Base-by-base conservation (phyloP, 108 stramenopile species). In the Conticribra guillardii region DNA sequence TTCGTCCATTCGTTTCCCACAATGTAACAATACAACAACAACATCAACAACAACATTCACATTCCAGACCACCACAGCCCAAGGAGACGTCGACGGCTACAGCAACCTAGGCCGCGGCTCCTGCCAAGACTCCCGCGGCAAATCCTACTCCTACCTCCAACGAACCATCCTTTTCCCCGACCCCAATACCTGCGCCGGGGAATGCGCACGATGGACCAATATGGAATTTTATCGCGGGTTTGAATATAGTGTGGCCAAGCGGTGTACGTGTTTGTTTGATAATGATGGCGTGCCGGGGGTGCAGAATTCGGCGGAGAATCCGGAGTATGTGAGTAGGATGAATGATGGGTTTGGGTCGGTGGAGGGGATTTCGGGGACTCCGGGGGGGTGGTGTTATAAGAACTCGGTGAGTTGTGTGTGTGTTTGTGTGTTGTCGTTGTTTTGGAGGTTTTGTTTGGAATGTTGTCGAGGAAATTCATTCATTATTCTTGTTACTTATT, bases 241-340 rank as follows among this genome's bases (percentile, higher is more conserved):
- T 57, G 75, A 76, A 57, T 76, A 54, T 28, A 76, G 75, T 48
- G 75, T 69, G 19, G 52, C 67, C 5, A 62, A 76, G 45, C 52
- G 75, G 41, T 76, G 75, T 48, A 69, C 75, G 8, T 76, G 75
- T 59, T 23, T 76, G 47, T 76, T 76, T 57, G 75, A 76, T 64
- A 24, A 7, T 22, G 75, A 76, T 18, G 53, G 63, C 32, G 22
- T 63, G 59, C 75, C 75, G 24, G 37, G 54, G 1, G 67, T 69
- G 21, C 60, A 52, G 4, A 50, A 55, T 54, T 29, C 60, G 28
- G 31, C 45, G 28, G 24, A n/a, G 23, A 1, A 49, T n/a, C 75
- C 75, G 9, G 29, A 61, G n/a, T 76, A 76, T 47, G 75, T 76
- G 7, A 56, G 54, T 49, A 63, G 63, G 30, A 57, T 31, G 30